Conservation (phyloP, 768 basidiomycete species). For the Tulasnella sp. region DNA sequence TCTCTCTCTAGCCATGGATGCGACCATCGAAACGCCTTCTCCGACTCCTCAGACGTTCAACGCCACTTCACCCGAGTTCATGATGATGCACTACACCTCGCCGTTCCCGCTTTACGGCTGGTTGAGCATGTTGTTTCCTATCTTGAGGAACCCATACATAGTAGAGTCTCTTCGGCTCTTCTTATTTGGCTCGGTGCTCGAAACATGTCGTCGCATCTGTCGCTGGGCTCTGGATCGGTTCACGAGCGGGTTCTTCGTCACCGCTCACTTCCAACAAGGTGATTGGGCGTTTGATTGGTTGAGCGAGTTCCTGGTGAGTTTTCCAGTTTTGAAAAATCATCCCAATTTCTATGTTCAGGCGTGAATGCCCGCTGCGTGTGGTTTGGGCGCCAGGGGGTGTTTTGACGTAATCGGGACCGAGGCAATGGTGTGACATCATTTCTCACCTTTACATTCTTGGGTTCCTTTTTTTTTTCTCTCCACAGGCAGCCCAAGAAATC, state of each 20-base stretch:
- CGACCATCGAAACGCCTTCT: not conserved
- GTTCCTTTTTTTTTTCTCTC: not conserved
- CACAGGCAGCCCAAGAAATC: conserved; percentile 23
- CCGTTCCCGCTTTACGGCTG: not conserved
- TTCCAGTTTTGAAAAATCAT: not conserved
- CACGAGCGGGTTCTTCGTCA: conserved; percentile 25
- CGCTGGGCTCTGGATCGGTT: conserved; percentile 20
- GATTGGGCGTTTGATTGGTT: conserved; percentile 26
- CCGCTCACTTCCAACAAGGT: conserved; percentile 24
- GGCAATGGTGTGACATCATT: not conserved
- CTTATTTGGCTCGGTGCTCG: conserved; percentile 22
- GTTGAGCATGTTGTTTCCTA: conserved; percentile 12
- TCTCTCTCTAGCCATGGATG: not conserved
- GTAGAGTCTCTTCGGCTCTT: conserved; percentile 21
- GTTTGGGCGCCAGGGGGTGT: too few relatives aligned
- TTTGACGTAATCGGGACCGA: too few relatives aligned
- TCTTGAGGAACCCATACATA: conserved; percentile 20
- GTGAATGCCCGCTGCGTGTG: too few relatives aligned
- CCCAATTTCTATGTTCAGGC: too few relatives aligned
- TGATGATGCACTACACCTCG: not conserved
- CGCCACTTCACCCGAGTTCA: not conserved
- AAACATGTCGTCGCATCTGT: conserved; percentile 16
- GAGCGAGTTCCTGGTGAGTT: conserved; percentile 25
- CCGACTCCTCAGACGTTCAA: not conserved
- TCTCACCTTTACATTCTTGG: not conserved